Evolutionary conservation across 192 early-diverging fungal species (phyloP).

Genomic region (Backusella sp.): DNA sequence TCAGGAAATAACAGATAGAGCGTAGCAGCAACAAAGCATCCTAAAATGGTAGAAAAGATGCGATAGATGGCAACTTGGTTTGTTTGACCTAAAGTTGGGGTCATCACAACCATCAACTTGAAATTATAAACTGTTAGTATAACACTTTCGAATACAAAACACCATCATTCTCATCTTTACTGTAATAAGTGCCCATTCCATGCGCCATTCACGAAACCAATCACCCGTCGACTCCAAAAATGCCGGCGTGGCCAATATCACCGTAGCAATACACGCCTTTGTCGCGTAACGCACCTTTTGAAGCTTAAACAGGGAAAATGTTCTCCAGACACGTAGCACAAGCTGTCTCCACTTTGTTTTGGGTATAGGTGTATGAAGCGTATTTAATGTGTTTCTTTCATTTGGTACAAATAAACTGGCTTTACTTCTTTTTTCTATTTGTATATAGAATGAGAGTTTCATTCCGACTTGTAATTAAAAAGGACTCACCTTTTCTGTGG

Average conservation of each 20-base stretch:
- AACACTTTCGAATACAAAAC: not conserved
- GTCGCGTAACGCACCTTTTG: conserved; percentile 73
- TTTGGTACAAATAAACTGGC: conserved; percentile 28
- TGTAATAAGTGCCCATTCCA: conserved; percentile 79
- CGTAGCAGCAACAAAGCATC: conserved; percentile 59
- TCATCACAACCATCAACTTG: conserved; percentile 76
- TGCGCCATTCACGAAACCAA: conserved; percentile 58
- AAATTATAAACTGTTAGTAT: not conserved
- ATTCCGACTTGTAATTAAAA: not conserved
- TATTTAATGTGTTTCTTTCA: conserved; percentile 37
- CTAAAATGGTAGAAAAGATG: conserved; percentile 69
- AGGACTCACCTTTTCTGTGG: not conserved
- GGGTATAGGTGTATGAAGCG: conserved; percentile 62
- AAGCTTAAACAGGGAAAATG: conserved; percentile 58
- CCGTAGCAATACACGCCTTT: conserved; percentile 67
- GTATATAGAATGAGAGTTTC: not conserved
- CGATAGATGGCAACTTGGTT: conserved; percentile 69
- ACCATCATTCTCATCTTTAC: conserved; percentile 29
- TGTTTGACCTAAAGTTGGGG: conserved; percentile 82
- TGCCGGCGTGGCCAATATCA: conserved; percentile 60
- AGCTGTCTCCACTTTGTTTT: conserved; percentile 45
- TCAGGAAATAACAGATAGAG: conserved; percentile 55
- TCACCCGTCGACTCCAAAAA: conserved; percentile 58
- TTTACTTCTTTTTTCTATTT: not conserved
- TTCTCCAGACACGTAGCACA: conserved; percentile 60